Base-by-base conservation (phyloP, 805 yeast species). In the Debaryomyces tyrocola region DNA sequence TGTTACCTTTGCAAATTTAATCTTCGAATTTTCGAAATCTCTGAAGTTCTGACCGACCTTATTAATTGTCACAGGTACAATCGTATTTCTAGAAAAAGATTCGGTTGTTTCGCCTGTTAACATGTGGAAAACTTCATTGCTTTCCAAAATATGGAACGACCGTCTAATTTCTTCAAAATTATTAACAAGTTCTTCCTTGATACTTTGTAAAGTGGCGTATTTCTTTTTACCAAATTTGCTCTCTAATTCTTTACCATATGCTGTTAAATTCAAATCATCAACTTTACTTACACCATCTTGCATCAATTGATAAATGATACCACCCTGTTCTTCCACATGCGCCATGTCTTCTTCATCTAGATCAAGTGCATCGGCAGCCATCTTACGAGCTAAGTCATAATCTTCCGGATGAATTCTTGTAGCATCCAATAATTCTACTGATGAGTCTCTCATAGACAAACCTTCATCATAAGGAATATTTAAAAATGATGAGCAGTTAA, bases 351-450 rank as follows among this genome's bases (percentile, higher is more conserved):
- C 98, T 58, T 95, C 99, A 57, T 90, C 97, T 53, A 91, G 78
- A 63, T 92, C 99, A 53, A 94, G 77, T 1, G 99, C 98, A 73
- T 94, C 99, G 1, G 96, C 94, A 6, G 97, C 98, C 91, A 94
- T 94, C 64, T 94, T 94, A 42, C 94, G 82, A 3, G 97, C 98
- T 55, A 94, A 76, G 53, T 89, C 96, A 64, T 94, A 94, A 69
- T 94, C 99, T 67, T 94, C 98, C 6, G 98, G 98, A 59, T 94
- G 99, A 40, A 94, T 90, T 70, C 99, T 81, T 0, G 99, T 94
- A 42, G 94, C 91, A 65, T 94, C 99, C 55, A 94, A 76, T 37
- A 86, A 74, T 59, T 92, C 97, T 31, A 85, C 79, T 21, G 84
- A 82, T n/a, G 80, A 70, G 48, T 83, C 84, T 40, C 78, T 76